Base-by-base conservation (phyloP, 2,329 filamentous ascomycete genomes). In the Tolypocladium sp. region DNA sequence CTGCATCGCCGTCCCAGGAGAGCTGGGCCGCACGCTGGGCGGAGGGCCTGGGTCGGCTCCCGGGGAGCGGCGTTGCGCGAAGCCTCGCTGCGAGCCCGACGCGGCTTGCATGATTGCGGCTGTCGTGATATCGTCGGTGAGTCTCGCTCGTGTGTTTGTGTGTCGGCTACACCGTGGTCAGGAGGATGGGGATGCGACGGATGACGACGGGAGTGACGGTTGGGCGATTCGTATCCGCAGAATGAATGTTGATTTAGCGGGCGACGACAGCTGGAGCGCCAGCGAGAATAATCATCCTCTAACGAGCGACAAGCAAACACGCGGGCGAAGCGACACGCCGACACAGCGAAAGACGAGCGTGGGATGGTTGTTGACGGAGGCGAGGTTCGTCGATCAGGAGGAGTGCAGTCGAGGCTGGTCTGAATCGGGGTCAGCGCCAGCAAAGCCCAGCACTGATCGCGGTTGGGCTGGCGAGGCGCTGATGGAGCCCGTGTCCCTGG, bases 51-150 rank as follows among this genome's bases (percentile, higher is more conserved):
- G 79, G 63, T 88, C 85, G 41, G 78, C 81, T 62, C 79, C 83
- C n/a, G 86, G 84, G 56, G 85, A 87, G 66, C 85, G 82, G 64
- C 85, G 81, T 68, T 84, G 84, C 67, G 82, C 74, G 59, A 68
- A 73, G 59, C 67, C 67, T 69, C 83, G 77, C 72, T 82, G 80
- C 59, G 76, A 74, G 62, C 73, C 73, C 55, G 79, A 73, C 59
- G 79, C 56, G 40, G 63, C 73, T 71, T 84, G 81, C 81, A 85
- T 84, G 40, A 27, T 60, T 30, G 46, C 49, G 22, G 42, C 20
- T 22, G n/a, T 22, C 30, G 49, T 22, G 30, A 42, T 35, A 22
- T 22, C 20, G 20, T 35, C 7, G 12, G 12, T 6, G 17, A 17
- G 49, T 20, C 12, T 37, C 49, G 49, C 49, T 30, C 49, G 30